Conservation (phyloP, 306 rosid genomes). For the Alnus rubra region DNA sequence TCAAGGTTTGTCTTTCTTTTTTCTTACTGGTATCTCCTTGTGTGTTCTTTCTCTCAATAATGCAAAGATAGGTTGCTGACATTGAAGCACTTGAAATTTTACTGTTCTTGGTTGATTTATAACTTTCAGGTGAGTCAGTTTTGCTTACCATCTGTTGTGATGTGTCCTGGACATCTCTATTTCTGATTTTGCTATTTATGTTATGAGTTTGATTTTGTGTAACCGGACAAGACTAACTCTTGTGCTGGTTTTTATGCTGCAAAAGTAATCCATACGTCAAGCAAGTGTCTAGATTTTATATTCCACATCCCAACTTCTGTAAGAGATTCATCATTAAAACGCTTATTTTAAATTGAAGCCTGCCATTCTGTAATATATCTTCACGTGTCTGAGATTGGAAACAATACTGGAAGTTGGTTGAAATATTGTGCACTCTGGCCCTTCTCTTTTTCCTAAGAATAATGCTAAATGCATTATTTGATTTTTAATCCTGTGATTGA, state of each 20-base stretch:
- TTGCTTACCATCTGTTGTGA: not conserved
- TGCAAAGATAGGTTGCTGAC: not conserved
- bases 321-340: not conserved
- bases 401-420: not conserved
- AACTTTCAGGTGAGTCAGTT: not conserved
- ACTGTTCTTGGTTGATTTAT: not conserved
- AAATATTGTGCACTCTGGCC: not conserved
- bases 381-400: not conserved
- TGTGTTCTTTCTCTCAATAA: not conserved
- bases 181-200: not conserved
- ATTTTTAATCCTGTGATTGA: not conserved
- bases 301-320: not conserved
- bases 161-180: not conserved
- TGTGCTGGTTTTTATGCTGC: not conserved
- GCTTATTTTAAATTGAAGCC: not conserved
- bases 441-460: not conserved
- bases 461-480: not conserved
- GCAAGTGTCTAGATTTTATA: too few species aligned
- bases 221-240: not conserved
- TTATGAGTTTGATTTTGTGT: not conserved
- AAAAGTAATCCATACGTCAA: not conserved
- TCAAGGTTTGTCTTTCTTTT: constrained; percentile 68
- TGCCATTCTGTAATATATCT: not conserved
- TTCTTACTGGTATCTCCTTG: not conserved
- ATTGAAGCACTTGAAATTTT: not conserved